Base-by-base conservation (phyloP, 176 grass and related monocot genomes). In the Lolium perenne region DNA sequence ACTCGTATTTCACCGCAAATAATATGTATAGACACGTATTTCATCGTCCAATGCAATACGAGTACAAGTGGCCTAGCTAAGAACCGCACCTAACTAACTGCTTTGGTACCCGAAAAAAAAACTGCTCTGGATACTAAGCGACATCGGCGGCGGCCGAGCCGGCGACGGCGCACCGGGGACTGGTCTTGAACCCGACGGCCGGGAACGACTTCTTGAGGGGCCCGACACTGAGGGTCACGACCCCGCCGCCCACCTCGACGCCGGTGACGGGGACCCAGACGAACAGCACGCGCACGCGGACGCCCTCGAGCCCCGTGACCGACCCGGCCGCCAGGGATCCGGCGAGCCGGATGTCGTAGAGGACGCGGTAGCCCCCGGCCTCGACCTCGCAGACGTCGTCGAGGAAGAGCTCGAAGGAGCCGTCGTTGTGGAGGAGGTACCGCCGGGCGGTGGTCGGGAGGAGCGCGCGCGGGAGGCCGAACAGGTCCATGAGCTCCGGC, bases 401-500 rank as follows among this genome's bases (percentile, higher is more conserved):
- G 71, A 95, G 90, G 87, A 88, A 95, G 63, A 95, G 47, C 85
- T 92, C 82, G 60, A 95, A 95, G 69, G 78, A 71, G 78, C 95
- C 95, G 65, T 90, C 93, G 47, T 35, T 11, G n/a, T 79, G 88
- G 78, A 95, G 89, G 70, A 91, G 87, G 89, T 97, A 97, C 65
- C 91, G 90, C 76, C 86, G 74, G 32, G 84, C 87, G 18, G 92
- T 93, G 18, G 35, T 63, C 17, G 93, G 95, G 85, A 97, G 91
- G 70, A 97, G 88, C 38, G 91, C 87, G 8, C 68, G 86, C 8
- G 93, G 93, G 70, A 97, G 90, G 71, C 89, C 86, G 76, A 90
- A 91, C 43, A 22, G 63, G 75, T 93, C 82, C 89, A 97, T 90
- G 20, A 95, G 74, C 68, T 95, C 87, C 67, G 90, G 80, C 56